Base-by-base conservation (phyloP, 2,329 filamentous ascomycete genomes). In the Penicillium sp. region DNA sequence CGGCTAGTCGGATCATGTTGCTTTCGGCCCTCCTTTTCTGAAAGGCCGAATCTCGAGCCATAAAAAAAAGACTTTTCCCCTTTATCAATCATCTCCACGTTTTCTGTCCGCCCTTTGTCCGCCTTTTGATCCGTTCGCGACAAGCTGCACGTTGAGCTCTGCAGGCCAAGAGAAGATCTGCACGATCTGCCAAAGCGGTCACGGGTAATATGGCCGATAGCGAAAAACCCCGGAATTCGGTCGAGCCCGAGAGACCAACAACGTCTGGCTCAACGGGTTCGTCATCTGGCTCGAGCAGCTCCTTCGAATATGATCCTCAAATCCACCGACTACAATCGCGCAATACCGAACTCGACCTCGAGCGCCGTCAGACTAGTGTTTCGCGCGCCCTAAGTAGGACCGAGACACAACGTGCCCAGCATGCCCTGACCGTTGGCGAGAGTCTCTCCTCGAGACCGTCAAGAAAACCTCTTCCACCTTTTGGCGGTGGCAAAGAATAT, bases 401-500 rank as follows among this genome's bases (percentile, higher is more conserved):
- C 29, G 64, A 71, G 56, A 71, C 68, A 1, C 68, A 70, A 31
- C 65, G 68, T 2, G 61, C 68, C 5, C 68, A 71, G 34, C 50
- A 83, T 80, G 66, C 74, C 65, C 53, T 66, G 43, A 70, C 67
- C 2, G 67, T 70, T 31, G 67, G 67, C n/a, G 67, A 68, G 46
- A 67, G 65, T 38, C 52, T 67, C 39, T 62, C 55, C 39, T 66
- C 67, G 22, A 65, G 65, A 22, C 55, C 56, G 1, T 67, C 67
- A 2, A 59, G 49, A 29, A 46, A 47, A 5, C 64, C 68, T 5
- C 44, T 70, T 3, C 67, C 67, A 4, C 46, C 60, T 16, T 68
- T 67, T 45, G 68, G 67, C 50, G 70, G 47, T 14, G 80, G 77
- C 4, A 83, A 82, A 59, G 72, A 79, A 1, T 81, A 79, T 54